Evolutionary conservation across 2,329 filamentous ascomycete species (phyloP), one percentile per base, ranked within the genome.

Genomic region (Sporothrix curviconia): DNA sequence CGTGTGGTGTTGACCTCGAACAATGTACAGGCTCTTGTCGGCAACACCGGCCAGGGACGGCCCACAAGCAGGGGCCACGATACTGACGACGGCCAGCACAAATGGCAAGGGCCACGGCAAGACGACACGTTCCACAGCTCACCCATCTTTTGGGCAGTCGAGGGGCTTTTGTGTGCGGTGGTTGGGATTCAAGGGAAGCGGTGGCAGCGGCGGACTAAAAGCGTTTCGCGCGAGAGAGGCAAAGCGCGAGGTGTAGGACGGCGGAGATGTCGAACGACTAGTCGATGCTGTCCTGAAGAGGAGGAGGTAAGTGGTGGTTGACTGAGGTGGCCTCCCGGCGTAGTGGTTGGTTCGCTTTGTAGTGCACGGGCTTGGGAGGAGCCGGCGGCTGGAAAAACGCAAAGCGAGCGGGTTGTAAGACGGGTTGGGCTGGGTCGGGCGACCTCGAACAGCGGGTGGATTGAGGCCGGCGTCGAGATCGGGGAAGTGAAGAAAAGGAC

Each of bases 51-150:
- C 76, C 51, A 84, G 75, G 46, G 78, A 77, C 15, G 76, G n/a
- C n/a, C 81, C 47, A 84, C 74, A 61, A 85, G 72, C 62, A 86
- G 72, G 64, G n/a, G 87, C 87, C 66, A 94, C 75, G 66, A 96
- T 78, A 59, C 88, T 86, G 62, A 81, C 87, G 66, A 94, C 74
- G 19, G 90, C 92, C 67, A 96, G 81, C 63, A 83, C 77, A 74
- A 96, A 91, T 60, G 92, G 92, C 76, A 91, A n/a, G 77, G 73
- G 89, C 82, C 74, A 97, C 94, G 75, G 91, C n/a, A n/a, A 96
- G 71, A 89, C 77, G 66, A 92, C 83, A 68, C 92, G 84, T 65
- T n/a, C 90, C 92, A 68, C 82, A 78, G 62, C 69, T 70, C 57
- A 63, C 62, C 68, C n/a, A n/a, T n/a, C 67, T 68, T 57, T 59